These are phyloP conservation scores for Psilocybe mexicana DNA, from an alignment of 1,284 basidiomycete species.

Conservation along the genomic window DNA sequence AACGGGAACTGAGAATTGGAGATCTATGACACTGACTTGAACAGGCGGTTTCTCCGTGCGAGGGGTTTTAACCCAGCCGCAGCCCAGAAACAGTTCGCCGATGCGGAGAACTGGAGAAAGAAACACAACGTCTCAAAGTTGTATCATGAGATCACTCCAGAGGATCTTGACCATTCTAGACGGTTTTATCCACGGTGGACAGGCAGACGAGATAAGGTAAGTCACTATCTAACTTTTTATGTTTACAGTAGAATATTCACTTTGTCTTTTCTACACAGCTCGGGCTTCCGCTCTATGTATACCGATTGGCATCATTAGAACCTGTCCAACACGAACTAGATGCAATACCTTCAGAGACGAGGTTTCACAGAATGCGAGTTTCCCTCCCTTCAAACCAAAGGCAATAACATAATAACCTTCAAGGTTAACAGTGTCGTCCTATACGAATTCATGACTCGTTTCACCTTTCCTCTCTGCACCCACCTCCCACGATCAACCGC, in stretches of 20 bases:
- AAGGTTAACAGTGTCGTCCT: conserved; percentile 39
- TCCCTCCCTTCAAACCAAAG: background rate
- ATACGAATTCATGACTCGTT: conserved; percentile 67
- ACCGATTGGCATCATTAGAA: conserved; percentile 58
- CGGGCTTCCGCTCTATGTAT: conserved; percentile 75
- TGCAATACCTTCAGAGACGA: conserved; percentile 49
- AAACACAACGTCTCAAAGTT: conserved; percentile 59
- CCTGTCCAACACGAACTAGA: conserved; percentile 61
- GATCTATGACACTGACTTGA: conserved; percentile 4
- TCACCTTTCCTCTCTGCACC: conserved; percentile 65
- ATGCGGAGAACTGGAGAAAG: conserved; percentile 64
- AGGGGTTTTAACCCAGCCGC: conserved; percentile 61
- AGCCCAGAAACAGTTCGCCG: conserved; percentile 70
- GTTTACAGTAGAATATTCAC: background rate
- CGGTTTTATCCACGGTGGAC: conserved; percentile 80
- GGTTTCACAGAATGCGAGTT: conserved; percentile 72
- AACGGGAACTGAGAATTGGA: background rate
- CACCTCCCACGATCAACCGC: conserved; percentile 55
- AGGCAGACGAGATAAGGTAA: conserved; percentile 70
- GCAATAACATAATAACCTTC: background rate
- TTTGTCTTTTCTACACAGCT: conserved; percentile 36
- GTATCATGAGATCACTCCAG: conserved; percentile 56
- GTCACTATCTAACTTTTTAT: background rate
- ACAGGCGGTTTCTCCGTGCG: conserved; percentile 76
- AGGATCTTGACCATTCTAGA: conserved; percentile 61